A percentile compares a stretch with the other conserved stretches of the same genome.
Evolutionary conservation across 106 monocot genomes (phyloP).

Genomic region (Agapanthus africanus): DNA sequence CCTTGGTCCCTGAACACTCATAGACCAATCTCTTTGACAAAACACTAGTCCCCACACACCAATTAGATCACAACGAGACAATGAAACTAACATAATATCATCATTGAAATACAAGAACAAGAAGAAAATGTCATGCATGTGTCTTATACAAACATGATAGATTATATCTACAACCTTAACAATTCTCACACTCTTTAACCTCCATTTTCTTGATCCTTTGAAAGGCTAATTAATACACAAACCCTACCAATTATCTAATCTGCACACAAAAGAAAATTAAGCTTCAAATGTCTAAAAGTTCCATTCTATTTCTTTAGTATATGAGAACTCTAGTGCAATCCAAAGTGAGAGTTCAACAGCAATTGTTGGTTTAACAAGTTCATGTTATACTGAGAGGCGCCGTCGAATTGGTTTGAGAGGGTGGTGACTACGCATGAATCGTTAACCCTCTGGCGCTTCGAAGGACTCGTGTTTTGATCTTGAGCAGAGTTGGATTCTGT

Average conservation of each 20-base stretch:
- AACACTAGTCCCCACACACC: neutral
- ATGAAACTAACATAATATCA: neutral
- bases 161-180: neutral
- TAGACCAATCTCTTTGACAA: neutral
- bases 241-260: neutral
- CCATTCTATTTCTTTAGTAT: neutral
- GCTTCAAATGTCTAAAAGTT: neutral
- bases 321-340: constrained; percentile 5
- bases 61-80: neutral
- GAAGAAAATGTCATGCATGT: constrained; percentile 1
- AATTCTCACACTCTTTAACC: neutral
- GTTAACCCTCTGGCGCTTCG: constrained; percentile 5
- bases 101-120: neutral
- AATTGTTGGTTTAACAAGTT: constrained; percentile 6
- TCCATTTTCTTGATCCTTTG: neutral
- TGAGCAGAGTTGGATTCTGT: neutral
- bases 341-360: constrained; percentile 9
- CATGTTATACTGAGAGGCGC: neutral
- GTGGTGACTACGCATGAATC: neutral
- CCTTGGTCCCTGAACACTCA: neutral
- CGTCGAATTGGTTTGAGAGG: constrained; percentile 2
- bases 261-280: neutral
- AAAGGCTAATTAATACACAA: neutral
- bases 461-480: neutral
- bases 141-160: neutral